Base-by-base conservation (phyloP, 2,329 filamentous ascomycete species). In the Hypomyces rosellus region DNA sequence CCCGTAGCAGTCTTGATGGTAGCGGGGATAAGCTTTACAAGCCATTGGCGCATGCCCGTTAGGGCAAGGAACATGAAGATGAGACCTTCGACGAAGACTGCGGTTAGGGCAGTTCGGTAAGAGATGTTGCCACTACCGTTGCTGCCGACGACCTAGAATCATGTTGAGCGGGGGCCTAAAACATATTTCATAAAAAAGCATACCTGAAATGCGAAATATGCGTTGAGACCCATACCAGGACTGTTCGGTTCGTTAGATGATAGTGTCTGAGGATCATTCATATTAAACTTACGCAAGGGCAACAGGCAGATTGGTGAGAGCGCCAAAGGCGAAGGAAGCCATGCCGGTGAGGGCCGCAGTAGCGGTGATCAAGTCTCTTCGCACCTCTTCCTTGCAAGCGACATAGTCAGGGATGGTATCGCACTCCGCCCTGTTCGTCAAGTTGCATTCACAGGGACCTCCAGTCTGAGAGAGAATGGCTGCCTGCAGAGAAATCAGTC, bases 291-390 rank as follows among this genome's bases (percentile, higher is more conserved):
- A 68, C 68, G 65, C 69, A 40, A 71, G 62, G 5, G 68, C 69
- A 43, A 71, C 69, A 0, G 89, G 88, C 47, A 93, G 77, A 58
- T 95, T 95, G 25, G 89, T 89, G 48, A 91, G 75, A 16, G 92
- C 76, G 3, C 89, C 89, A 71, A 95, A 92, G 52, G 78, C 74
- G 59, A 95, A 84, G 20, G 84, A 86, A 1, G 86, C 79, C 52
- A 93, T 73, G 6, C 88, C 88, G 5, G 87, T 75, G 46, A 93
- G 80, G 9, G 87, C 87, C n/a, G 88, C 86, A 1, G 89, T 95
- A 3, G 87, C 86, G 1, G 89, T 95, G 51, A 93, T 83, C 15
- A 93, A 72, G 65, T 95, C 89, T 33, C 85, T 80, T 57, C 88
- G 85, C 54, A 95, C 67, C 41, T 75, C 82, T 59, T 73, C 69